Conservation (phyloP, 1,284 basidiomycete genomes). For the Apiotrichum laibachii region DNA sequence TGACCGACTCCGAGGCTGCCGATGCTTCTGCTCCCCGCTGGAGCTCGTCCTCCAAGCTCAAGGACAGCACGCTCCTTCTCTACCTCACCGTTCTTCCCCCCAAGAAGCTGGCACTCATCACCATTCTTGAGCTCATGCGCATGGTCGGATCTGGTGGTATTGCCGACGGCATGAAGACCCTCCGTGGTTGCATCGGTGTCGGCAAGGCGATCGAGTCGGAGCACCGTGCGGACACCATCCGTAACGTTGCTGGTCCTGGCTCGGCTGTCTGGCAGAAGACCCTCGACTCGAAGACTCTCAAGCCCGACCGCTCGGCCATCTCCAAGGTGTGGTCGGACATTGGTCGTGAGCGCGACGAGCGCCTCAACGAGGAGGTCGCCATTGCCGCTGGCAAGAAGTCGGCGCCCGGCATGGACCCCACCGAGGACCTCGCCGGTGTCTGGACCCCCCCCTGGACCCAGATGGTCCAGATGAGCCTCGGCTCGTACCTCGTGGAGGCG, state of each 20-base stretch:
- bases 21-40: constrained; percentile 15
- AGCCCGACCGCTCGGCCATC: constrained; percentile 31
- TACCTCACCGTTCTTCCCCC: constrained; percentile 75
- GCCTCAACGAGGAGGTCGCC: constrained; percentile 2
- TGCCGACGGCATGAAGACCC: constrained; percentile 83
- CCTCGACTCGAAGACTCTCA: constrained; percentile 37
- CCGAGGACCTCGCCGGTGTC: constrained; percentile 62
- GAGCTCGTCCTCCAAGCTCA: constrained; percentile 24
- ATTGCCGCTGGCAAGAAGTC: background rate
- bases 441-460: constrained; percentile 83
- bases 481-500: constrained; percentile 76
- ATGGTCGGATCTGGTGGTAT: constrained; percentile 74
- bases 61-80: constrained; percentile 33
- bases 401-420: constrained; percentile 37
- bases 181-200: constrained; percentile 75
- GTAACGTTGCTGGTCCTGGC: constrained; percentile 53
- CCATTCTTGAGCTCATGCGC: constrained; percentile 86
- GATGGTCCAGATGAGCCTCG: constrained; percentile 69
- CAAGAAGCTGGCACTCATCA: constrained; percentile 80
- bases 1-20: constrained; percentile 11
- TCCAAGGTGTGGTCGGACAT: constrained; percentile 40
- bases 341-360: constrained; percentile 57
- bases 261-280: constrained; percentile 37
- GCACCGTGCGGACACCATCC: constrained; percentile 79
- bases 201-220: constrained; percentile 85